Base-by-base conservation (phyloP, 805 yeast genomes). In the Saturnispora serradocipensis region DNA sequence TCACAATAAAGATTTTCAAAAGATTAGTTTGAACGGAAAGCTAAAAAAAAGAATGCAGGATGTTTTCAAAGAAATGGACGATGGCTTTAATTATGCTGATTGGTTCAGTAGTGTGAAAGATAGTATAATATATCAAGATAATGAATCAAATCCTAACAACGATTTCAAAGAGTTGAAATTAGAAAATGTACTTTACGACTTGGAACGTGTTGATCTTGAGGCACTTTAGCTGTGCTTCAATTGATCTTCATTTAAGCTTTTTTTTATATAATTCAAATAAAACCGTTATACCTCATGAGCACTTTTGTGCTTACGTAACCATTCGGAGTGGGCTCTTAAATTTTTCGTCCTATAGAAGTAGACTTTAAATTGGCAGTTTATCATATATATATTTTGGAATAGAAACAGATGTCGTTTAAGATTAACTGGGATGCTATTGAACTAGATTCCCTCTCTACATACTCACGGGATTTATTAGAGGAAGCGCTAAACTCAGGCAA, bases 391-490 rank as follows among this genome's bases (percentile, higher is more conserved):
- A 2, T 25, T 25, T 1, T 4, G 3, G 15, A 13, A 30, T 30
- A 30, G 5, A 30, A 7, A 10, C 15, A 30, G 6, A 86, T 86
- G 95, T 84, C 93, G 7, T 86, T 88, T 61, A 78, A 82, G 54
- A 82, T 86, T 56, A 79, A 83, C 66, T 87, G 95, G 95, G 75
- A 77, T 54, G 74, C 86, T 8, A 73, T 87, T 40, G 88, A 86
- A 56, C 75, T 81, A 52, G 82, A 81, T 48, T 74, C 82, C 32
- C 71, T 84, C 56, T 72, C 81, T 27, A 68, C 71, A 28, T 83
- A 86, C 76, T 79, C 87, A 7, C 75, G 75, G 48, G 83, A 81
- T 50, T 70, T 86, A 40, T 68, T 86, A 16, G 82, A 86, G 30
- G 84, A 80, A 53, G 86, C 91, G 0, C 72, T 86, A 42, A 86